Conservation (phyloP, 805 yeast species). For the Candida gorgasii region DNA sequence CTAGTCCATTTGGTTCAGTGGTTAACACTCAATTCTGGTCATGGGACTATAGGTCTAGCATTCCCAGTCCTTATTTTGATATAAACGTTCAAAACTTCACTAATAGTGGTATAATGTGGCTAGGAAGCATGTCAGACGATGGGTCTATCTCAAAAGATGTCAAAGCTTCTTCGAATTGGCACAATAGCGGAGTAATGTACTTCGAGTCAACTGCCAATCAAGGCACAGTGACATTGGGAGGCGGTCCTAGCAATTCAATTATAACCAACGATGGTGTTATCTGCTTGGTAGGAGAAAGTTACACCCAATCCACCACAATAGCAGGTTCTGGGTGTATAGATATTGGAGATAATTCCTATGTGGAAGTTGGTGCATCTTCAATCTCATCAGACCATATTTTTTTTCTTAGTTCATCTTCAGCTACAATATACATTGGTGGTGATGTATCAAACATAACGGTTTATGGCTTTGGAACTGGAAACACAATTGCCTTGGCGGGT, state of each 20-base stretch:
- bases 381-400: constrained; percentile 18
- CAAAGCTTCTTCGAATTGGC: not conserved
- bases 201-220: not conserved
- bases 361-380: not conserved
- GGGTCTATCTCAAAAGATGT: not conserved
- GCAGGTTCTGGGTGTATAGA: constrained; percentile 22
- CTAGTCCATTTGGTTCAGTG: not conserved
- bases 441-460: constrained; percentile 17
- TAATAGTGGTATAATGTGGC: constrained; percentile 26
- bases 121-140: constrained; percentile 19
- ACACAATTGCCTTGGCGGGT: constrained; percentile 15
- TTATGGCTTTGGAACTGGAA: constrained; percentile 24
- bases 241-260: constrained; percentile 7
- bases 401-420: constrained; percentile 18
- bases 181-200: not conserved
- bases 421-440: constrained; percentile 19
- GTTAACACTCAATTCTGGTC: not conserved
- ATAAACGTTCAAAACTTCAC: constrained; percentile 19
- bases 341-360: constrained; percentile 13
- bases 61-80: constrained; percentile 18
- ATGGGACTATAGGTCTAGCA: not conserved
- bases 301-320: constrained; percentile 17
- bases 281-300: constrained; percentile 23
- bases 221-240: not conserved
- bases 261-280: constrained; percentile 22